A percentile compares a stretch with the other conserved stretches of the same genome.
phyloP scores from a whole-genome alignment of 805 yeast genomes.

The Candida germanica region DNA sequence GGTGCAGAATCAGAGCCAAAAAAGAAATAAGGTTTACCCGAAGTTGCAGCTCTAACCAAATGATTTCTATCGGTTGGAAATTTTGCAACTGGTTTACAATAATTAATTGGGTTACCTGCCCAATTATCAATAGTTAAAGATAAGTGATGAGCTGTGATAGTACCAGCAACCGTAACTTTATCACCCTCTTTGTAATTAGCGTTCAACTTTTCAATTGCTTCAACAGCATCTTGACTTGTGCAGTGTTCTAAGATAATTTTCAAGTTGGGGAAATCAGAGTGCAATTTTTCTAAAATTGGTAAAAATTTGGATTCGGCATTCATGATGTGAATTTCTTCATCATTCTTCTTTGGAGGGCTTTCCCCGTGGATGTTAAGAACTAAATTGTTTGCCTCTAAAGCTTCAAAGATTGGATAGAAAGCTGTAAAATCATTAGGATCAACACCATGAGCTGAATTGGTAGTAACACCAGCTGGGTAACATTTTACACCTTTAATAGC shows the following conservation, averaged over 20 bases:
- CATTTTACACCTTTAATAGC: conserved; percentile 88
- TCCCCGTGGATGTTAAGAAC: conserved; percentile 94
- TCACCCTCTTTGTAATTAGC: conserved; percentile 24
- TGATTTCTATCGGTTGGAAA: conserved; percentile 81
- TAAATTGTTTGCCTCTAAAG: conserved; percentile 74
- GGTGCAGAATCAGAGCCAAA: conserved; percentile 99
- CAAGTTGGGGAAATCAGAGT: conserved; percentile 77
- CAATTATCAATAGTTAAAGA: conserved; percentile 86
- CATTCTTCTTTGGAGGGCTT: conserved; percentile 62
- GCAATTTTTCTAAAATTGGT: conserved; percentile 81
- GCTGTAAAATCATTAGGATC: conserved; percentile 87
- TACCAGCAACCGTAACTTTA: conserved; percentile 70
- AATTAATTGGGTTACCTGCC: conserved; percentile 95
- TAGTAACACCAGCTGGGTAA: conserved; percentile 99
- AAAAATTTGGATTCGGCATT: conserved; percentile 92
- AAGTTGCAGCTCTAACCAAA: conserved; percentile 79
- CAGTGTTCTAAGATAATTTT: conserved; percentile 92
- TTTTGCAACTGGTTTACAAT: conserved; percentile 98
- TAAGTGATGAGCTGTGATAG: conserved; percentile 95
- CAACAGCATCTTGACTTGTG: conserved; percentile 86
- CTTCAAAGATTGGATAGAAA: conserved; percentile 87
- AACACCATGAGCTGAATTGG: conserved; percentile 89
- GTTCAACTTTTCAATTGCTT: conserved; percentile 62
- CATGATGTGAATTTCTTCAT: conserved; percentile 74
- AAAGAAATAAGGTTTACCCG: conserved; percentile 89